phyloP scores from a whole-genome alignment of 768 basidiomycete genomes.

The Rhodocollybia butyracea region DNA sequence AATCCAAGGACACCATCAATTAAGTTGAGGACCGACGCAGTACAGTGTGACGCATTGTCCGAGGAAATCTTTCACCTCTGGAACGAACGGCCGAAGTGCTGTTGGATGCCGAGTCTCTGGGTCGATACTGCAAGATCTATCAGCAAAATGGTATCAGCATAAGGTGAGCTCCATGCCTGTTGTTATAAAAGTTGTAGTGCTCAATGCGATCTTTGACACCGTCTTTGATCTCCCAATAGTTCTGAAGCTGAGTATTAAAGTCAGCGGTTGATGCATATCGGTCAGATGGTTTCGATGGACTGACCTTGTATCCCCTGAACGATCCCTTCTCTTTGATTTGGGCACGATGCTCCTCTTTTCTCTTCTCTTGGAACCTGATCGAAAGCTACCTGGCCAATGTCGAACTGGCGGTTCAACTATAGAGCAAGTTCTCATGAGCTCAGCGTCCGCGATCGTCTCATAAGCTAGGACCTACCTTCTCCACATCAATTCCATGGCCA shows the following conservation, averaged over 20 bases:
- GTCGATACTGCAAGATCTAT: constrained; percentile 21
- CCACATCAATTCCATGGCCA: constrained; percentile 25
- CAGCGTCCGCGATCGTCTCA: neutral
- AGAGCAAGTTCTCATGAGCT: neutral
- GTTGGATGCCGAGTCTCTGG: constrained; percentile 26
- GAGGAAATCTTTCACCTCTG: constrained; percentile 28
- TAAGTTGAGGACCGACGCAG: constrained; percentile 24
- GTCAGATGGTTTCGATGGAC: neutral
- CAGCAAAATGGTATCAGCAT: neutral
- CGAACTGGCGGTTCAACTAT: constrained; percentile 28
- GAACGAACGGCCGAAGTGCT: constrained; percentile 25
- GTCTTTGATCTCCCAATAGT: constrained; percentile 33
- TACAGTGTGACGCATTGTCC: constrained; percentile 27
- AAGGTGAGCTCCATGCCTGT: constrained; percentile 17
- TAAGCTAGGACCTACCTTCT: constrained; percentile 16
- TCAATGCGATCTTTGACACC: constrained; percentile 31
- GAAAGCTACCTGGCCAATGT: constrained; percentile 27
- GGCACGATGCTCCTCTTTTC: constrained; percentile 26
- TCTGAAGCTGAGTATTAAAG: constrained; percentile 22
- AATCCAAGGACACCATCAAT: constrained; percentile 29
- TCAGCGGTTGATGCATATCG: neutral
- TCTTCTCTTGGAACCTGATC: constrained; percentile 27
- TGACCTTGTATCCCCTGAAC: constrained; percentile 32
- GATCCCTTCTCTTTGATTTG: constrained; percentile 32
- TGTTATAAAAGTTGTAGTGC: constrained; percentile 31